These are phyloP conservation scores for Reticulascus tulasneorum DNA, from an alignment of 2,329 filamentous ascomycete species.

Conservation along the genomic window DNA sequence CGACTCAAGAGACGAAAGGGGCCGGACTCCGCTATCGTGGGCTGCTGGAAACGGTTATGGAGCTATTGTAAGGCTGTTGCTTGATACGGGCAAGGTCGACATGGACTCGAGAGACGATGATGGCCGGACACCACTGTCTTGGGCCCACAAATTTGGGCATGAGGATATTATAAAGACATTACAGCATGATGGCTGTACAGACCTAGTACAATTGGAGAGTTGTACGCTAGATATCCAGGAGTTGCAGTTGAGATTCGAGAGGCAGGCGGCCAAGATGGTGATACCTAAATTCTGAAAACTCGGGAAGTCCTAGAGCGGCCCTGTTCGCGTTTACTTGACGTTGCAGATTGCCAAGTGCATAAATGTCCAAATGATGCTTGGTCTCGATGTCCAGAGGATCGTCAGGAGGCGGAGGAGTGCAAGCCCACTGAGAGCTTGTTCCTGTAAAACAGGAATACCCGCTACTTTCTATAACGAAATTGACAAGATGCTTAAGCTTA, in stretches of 20 bases:
- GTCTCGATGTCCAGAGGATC: background rate
- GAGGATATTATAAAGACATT: no score
- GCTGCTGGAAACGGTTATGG: background rate
- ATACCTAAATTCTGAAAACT: background rate
- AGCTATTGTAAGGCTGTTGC: background rate
- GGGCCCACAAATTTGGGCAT: background rate
- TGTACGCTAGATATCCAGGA: no score
- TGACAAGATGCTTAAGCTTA: background rate
- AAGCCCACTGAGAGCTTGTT: background rate
- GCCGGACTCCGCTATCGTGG: background rate
- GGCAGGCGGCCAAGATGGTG: no score
- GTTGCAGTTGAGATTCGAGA: no score
- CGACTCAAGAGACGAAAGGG: rapidly evolving
- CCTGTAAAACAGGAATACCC: background rate
- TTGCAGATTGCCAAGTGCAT: background rate
- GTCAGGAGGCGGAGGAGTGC: background rate
- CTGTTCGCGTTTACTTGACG: background rate
- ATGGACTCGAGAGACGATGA: background rate
- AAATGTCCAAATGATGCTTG: background rate
- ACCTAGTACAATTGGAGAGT: no score
- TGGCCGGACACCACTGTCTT: background rate
- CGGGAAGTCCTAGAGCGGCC: background rate
- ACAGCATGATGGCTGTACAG: background rate
- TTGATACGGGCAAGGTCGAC: background rate
- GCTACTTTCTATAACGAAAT: background rate